Evolutionary conservation across 192 early-diverging fungal genomes (phyloP), one percentile per base, ranked within the genome.

Genomic region (Blastocladiella britannica): DNA sequence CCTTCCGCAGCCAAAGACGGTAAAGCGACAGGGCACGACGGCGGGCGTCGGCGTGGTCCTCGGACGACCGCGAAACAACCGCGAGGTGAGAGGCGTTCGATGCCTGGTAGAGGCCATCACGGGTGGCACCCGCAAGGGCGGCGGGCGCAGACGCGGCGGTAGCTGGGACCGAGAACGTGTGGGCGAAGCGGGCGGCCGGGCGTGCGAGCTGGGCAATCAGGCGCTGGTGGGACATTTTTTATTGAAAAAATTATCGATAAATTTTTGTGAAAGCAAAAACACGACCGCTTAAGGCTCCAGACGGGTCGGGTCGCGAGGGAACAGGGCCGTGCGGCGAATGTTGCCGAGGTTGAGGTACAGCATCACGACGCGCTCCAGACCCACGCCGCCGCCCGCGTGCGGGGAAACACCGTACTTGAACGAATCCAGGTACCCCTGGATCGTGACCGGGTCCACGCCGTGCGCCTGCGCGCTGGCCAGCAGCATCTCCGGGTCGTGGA

Each of bases 271-370:
- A n/a, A n/a, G n/a, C n/a, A n/a, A 55, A 55, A 26, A 27, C 51
- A 43, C 28, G 53, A 22, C 47, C 28, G 12, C 63, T 77, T 83
- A 94, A 26, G 91, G 90, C 24, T 73, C 73, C 30, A 93, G 70
- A 62, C 90, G 85, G 73, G 86, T 85, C 58, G 95, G 95, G 67
- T 98, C 95, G 64, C 95, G 86, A 23, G 95, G 95, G 87, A 95
- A 98, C 69, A 98, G 66, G 26, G 84, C 85, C 7, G 83, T 74
- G 57, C 79, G 82, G 56, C 91, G 82, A 71, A 98, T 97, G 77
- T 98, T 91, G 59, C 82, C 84, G 25, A 98, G 73, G 67, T 85
- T 85, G 55, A 94, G 74, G 73, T 88, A 98, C 65, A 98, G 78
- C 86, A 98, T 93, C 30, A 94, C 74, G 25, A 98, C 91, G 60